Evolutionary conservation across 345 rosid genomes (phyloP).

Genomic region (Arabis hirsuta): DNA sequence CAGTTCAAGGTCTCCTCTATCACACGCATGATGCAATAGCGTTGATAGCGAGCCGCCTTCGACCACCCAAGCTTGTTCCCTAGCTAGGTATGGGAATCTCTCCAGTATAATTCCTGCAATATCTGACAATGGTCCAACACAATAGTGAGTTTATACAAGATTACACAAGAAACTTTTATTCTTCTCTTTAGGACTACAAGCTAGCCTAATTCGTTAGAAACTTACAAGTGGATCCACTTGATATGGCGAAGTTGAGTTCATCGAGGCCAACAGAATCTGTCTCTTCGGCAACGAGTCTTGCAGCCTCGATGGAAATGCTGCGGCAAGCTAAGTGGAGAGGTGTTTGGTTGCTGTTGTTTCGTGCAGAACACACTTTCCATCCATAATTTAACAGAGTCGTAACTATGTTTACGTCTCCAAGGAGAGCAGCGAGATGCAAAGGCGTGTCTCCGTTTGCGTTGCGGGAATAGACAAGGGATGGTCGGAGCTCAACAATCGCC

Average conservation of each 20-base stretch:
- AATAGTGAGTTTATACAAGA: background rate
- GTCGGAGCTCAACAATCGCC: conserved; percentile 51
- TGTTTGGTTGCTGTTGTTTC: background rate
- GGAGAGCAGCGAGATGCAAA: conserved; percentile 53
- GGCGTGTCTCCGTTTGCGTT: conserved; percentile 53
- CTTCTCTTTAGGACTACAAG: no score
- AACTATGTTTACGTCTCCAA: conserved; percentile 44
- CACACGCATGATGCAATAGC: conserved; percentile 54
- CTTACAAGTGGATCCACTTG: conserved; percentile 26
- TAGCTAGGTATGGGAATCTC: conserved; percentile 46
- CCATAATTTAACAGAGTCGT: conserved; percentile 27
- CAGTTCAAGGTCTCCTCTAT: conserved; percentile 54
- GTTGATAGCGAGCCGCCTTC: conserved; percentile 26
- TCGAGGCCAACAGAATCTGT: background rate
- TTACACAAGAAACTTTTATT: background rate
- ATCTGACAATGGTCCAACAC: conserved; percentile 3
- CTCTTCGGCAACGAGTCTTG: conserved; percentile 7
- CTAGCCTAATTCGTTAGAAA: background rate
- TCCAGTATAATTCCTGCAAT: background rate
- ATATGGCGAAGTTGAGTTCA: conserved; percentile 25
- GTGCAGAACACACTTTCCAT: conserved; percentile 20
- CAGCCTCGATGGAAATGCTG: conserved; percentile 14
- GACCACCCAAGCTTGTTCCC: conserved; percentile 27
- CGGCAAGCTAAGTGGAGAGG: conserved; percentile 24
- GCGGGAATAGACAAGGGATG: conserved; percentile 43